Evolutionary conservation across 2,329 filamentous ascomycete genomes (phyloP), one percentile per base, ranked within the genome.

Genomic region (Neofusicoccum laricinum): DNA sequence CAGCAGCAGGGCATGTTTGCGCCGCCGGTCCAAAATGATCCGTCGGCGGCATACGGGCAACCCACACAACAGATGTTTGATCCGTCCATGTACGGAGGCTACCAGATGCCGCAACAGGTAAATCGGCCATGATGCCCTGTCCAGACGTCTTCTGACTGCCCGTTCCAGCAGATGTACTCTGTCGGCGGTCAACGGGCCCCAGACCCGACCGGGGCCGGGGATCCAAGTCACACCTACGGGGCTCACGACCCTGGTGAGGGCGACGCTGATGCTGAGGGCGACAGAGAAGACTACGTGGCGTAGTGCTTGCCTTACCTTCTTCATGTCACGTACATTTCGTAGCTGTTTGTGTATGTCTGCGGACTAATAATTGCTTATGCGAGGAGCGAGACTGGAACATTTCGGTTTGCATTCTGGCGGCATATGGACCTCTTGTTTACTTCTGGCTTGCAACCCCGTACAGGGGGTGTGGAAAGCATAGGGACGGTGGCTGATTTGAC

Each of bases 71-170:
- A 87, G 67, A 96, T 97, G 85, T 97, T 93, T 73, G 85, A 88
- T 64, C 88, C 90, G 64, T 88, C 92, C 67, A 97, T 97, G 84
- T 98, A 98, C 76, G 85, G 85, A 43, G 74, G 76, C 21, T 96
- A 96, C 75, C 85, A 89, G 67, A 91, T 97, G 85, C 86, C 90
- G 68, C 92, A 96, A 77, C 91, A 93, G 82, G 91, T 93, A 83
- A 76, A 85, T 78, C 51, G 51, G 62, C 62, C 50, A 64, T 49
- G 50, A 64, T 63, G 61, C 49, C 61, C 30, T 49, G 61, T 63
- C 61, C 50, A 53, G 38, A 45, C 40, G 50, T 55, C 61, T 63
- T 55, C 61, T 63, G 50, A 63, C 61, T 63, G 61, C 61, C 50
- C 61, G 25, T 45, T 45, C 50, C 61, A 63, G 61, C 69, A 76